These are phyloP conservation scores for Nyctanthes arbortristis DNA, from an alignment of 257 asterid species.

Conservation along the genomic window DNA sequence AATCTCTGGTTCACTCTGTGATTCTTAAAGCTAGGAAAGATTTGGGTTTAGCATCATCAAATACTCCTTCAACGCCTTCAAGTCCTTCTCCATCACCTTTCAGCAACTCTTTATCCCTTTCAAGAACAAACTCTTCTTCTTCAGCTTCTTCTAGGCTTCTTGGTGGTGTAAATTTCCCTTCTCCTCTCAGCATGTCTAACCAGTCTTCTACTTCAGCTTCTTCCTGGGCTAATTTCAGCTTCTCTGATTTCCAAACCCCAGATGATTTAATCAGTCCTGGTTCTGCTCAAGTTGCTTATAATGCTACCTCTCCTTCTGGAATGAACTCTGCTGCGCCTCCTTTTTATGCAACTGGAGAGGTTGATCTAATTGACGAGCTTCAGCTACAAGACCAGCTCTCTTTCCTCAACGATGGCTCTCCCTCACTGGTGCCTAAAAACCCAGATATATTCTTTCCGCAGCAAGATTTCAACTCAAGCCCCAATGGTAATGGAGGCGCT, in stretches of 20 bases:
- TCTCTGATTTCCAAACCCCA: conserved; percentile 39
- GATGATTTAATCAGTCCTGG: conserved; percentile 44
- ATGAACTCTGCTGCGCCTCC: conserved; percentile 62
- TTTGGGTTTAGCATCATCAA: conserved; percentile 39
- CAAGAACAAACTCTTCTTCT: conserved; percentile 48
- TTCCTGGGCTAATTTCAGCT: conserved; percentile 44
- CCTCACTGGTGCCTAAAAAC: conserved; percentile 39
- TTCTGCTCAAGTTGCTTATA: conserved; percentile 16
- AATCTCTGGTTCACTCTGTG: conserved; percentile 51
- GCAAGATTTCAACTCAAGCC: conserved; percentile 42
- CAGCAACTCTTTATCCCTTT: conserved; percentile 25
- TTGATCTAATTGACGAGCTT: conserved; percentile 67
- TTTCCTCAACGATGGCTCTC: conserved; percentile 56
- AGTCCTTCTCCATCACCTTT: conserved; percentile 31
- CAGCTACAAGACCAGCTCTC: conserved; percentile 76
- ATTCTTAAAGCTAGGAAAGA: conserved; percentile 57
- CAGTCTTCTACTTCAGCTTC: conserved; percentile 31
- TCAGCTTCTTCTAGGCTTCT: conserved; percentile 34
- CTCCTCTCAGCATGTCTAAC: conserved; percentile 52
- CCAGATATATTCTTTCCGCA: conserved; percentile 39
- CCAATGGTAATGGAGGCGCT: conserved; percentile 32
- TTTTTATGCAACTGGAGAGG: conserved; percentile 39
- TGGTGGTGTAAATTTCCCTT: conserved; percentile 46
- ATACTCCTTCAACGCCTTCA: conserved; percentile 38
- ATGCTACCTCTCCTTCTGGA: conserved; percentile 29